Evolutionary conservation across 345 rosid species (phyloP), one percentile per base, ranked within the genome.

Genomic region (Eucalyptus leucophloia): DNA sequence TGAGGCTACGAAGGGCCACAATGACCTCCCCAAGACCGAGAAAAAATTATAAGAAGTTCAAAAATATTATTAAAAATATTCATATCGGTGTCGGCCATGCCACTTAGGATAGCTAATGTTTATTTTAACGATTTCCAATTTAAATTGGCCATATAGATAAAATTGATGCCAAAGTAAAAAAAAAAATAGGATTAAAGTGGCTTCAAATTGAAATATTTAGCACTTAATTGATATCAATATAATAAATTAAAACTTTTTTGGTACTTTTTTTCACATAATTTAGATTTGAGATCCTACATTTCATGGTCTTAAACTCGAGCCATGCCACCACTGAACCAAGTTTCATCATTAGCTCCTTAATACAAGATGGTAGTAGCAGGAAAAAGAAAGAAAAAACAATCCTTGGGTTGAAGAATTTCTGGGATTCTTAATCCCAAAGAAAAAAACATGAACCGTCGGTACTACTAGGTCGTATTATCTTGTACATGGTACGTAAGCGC

Each of bases 81-180:
- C 1, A 56, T 9, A 56, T 56, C 3, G 2, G 6, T 23, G 60
- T 56, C 0, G n/a, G 7, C 6, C 28, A 24, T 56, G 12, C 1
- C 28, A 56, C 1, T 1, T 56, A 10, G 28, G 62, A 56, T 24
- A 10, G 1, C 3, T 56, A 7, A 13, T 56, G 28, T 56, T n/a
- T 9, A 56, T 24, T 3, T 24, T 56, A 56, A 24, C 1, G 2
- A 56, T 56, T 56, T 56, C 3, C 12, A 24, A 1, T 0, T 10
- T 56, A 56, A 56, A 56, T 56, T 24, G 6, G 30, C 2, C 1
- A 56, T 1, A 56, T 24, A 21, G 6, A 56, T 3, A 2, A 9
- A 56, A 56, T 56, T 56, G 12, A 1, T 56, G 2, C 1, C 62
- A 56, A 56, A 8, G 12, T 56, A 7, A 23, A 54, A 23, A 53